Evolutionary conservation across 805 yeast genomes (phyloP), one percentile per base, ranked within the genome.

Genomic region (Komagataella phaffii): DNA sequence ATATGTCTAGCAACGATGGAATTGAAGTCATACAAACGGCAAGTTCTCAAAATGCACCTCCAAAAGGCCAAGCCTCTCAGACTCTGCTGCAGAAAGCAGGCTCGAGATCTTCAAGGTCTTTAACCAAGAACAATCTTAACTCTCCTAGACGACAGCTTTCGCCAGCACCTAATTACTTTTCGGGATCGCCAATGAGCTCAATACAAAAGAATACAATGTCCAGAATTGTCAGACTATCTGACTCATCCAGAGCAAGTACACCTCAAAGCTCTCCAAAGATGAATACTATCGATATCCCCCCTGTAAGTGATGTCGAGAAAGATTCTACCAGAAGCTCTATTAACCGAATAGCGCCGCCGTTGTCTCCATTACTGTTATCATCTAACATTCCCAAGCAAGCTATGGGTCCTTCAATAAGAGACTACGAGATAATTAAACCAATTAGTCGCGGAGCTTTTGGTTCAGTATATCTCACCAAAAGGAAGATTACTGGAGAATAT

Each of bases 391-490:
- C 75, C 0, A 66, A 69, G 40, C 78, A 79, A 54, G 75, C 85
- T 0, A 58, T 70, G 0, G 68, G 73, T 3, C 93, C 95, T 0
- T 81, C 88, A 2, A 88, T 91, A 30, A 78, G 76, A 53, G 98
- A 95, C 64, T 93, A 89, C 65, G 96, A 88, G 59, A 79, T 93
- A 30, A 71, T 93, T 52, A 88, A 89, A 63, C 96, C 99, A 0
- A 88, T 93, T 50, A 88, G 96, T 60, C 87, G 88, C 61, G 99
- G 99, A 46, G 99, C 99, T 0, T 93, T 90, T 72, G 99, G 99
- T 0, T 85, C 95, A 44, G 99, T 93, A 2, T 93, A 82, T 64
- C 72, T 93, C 7, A 90, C 96, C 0, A 80, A 83, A 56, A 77
- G 93, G 60, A 83, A 81, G 59, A 66, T 85, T 10, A 91, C 97